Evolutionary conservation across 108 stramenopile species (phyloP).

Genomic region (Asterionellopsis glacialis): DNA sequence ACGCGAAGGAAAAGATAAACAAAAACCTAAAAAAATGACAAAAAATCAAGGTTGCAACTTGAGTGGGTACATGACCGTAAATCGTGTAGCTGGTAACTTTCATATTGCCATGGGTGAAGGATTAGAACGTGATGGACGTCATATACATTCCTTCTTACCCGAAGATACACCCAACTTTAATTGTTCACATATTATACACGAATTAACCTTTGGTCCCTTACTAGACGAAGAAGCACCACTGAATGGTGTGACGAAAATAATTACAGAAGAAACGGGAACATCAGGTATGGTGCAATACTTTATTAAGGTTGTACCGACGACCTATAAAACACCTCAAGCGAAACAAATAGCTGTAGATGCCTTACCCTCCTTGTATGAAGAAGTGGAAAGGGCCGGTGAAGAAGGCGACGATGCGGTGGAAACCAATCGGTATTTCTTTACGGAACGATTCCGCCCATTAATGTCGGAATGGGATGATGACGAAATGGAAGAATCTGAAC

Average conservation of each 20-base stretch:
- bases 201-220: constrained; percentile 82
- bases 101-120: constrained; percentile 98
- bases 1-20: constrained; percentile 73
- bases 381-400: neutral
- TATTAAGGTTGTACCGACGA: constrained; percentile 91
- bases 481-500: constrained; percentile 3
- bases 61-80: constrained; percentile 87
- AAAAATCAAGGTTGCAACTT: constrained; percentile 91
- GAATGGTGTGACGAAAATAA: constrained; percentile 70
- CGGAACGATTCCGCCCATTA: constrained; percentile 86
- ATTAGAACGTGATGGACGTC: constrained; percentile 87
- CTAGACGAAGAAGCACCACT: constrained; percentile 44
- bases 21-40: constrained; percentile 52
- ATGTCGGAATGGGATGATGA: constrained; percentile 63
- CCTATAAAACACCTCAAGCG: constrained; percentile 39
- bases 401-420: constrained; percentile 28
- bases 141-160: constrained; percentile 83
- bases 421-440: constrained; percentile 85
- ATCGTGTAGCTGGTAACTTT: constrained; percentile 96
- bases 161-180: constrained; percentile 92
- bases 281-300: constrained; percentile 96
- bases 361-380: constrained; percentile 14
- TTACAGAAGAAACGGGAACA: constrained; percentile 60
- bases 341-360: constrained; percentile 9
- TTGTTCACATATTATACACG: constrained; percentile 90